phyloP scores from a whole-genome alignment of 768 basidiomycete genomes.

The Boletus rubescentipes region DNA sequence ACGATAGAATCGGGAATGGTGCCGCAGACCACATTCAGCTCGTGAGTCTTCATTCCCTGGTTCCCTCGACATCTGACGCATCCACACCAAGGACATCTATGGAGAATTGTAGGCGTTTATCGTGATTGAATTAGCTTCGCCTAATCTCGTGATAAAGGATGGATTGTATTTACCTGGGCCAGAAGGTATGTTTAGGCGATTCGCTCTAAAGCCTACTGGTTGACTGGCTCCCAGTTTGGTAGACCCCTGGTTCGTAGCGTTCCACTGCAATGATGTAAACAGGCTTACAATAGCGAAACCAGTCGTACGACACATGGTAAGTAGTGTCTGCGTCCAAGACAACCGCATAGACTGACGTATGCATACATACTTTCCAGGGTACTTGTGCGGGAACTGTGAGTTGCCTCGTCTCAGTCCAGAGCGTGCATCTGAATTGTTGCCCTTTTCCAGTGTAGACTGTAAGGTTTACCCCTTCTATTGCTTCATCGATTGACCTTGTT shows the following conservation, averaged over 20 bases:
- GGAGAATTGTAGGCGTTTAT: conserved; percentile 68
- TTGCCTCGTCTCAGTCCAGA: conserved; percentile 9
- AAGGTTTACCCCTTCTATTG: conserved; percentile 1
- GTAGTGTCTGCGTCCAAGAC: conserved; percentile 5
- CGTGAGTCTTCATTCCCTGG: conserved; percentile 39
- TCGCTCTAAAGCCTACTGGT: not conserved
- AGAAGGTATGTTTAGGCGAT: conserved; percentile 60
- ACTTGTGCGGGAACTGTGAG: conserved; percentile 73
- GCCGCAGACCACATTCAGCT: conserved; percentile 92
- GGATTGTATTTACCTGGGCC: conserved; percentile 96
- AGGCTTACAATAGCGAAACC: not conserved
- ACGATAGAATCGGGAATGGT: conserved; percentile 81
- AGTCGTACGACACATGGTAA: conserved; percentile 63
- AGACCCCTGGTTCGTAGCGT: conserved; percentile 61
- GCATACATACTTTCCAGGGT: conserved; percentile 43
- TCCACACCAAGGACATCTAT: conserved; percentile 79
- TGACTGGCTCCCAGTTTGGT: conserved; percentile 54
- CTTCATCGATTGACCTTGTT: not conserved
- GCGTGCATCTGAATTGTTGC: not conserved
- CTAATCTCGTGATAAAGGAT: conserved; percentile 46
- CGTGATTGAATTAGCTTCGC: not conserved
- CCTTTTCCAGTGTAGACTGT: conserved; percentile 65
- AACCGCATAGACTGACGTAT: conserved; percentile 3
- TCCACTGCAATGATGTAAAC: not conserved
- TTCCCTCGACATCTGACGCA: not conserved